Base-by-base conservation (phyloP, 768 basidiomycete genomes). In the Boletellus emodensis region DNA sequence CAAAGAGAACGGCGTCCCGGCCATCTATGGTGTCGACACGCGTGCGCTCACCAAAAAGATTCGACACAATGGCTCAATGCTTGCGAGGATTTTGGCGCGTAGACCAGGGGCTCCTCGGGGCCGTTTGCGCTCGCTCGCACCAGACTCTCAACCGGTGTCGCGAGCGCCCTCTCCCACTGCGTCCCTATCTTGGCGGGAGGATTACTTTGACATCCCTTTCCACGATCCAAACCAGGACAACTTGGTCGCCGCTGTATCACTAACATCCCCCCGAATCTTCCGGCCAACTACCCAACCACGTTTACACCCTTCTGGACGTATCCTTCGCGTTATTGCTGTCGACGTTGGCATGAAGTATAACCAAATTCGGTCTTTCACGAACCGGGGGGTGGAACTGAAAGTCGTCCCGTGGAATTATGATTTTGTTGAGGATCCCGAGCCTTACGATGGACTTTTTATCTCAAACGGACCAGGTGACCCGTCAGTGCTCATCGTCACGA, bases 331-430 rank as follows among this genome's bases (percentile, higher is more conserved):
- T 26, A 63, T 99, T 14, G 93, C 92, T 6, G 72, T 98, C 51
- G 96, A 99, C 66, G 95, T 98, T 44, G 96, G 96, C n/a, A 98
- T 98, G 91, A 99, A 99, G 72, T 96, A 90, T 75, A 98, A 98
- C 71, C 96, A 99, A 71, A 94, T 98, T 60, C 82, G 96, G 32
- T 99, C 96, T 75, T 97, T 99, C 73, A 83, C 81, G 38, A 76
- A 82, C 34, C 87, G 96, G 32, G 96, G 96, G 43, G 82, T 97
- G 33, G 92, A 98, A 68, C 77, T 98, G 65, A 97, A 98, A 72
- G 92, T 97, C 46, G 90, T 98, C 8, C 94, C 96, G 24, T 99
- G 95, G 95, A 78, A 98, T 66, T 90, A 94, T 67, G 88, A 98
- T 71, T 92, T 94, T 67, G 72, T 88, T 24, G 68, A 76, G 2